Conservation (phyloP, 2,329 filamentous ascomycete species). For the Phoma sp. region DNA sequence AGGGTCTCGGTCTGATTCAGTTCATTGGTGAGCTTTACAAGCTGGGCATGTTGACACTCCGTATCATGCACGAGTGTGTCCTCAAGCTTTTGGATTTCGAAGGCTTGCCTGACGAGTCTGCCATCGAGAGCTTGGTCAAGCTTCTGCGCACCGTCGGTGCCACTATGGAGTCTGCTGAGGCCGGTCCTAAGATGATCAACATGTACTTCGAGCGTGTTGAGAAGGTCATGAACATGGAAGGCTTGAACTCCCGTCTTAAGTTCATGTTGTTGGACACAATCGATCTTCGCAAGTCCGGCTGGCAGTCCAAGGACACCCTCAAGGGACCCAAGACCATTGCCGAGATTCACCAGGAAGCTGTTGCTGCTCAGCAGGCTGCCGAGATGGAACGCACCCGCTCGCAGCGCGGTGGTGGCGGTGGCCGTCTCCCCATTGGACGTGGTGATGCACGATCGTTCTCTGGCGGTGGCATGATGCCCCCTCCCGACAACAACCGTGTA, state of each 20-base stretch:
- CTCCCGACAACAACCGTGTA: conserved; percentile 76
- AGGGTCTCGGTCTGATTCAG: conserved; percentile 95
- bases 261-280: conserved; percentile 98
- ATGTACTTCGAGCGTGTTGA: conserved; percentile 92
- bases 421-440: conserved; percentile 76
- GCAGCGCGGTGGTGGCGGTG: conserved; percentile 72
- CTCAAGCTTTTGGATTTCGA: conserved; percentile 96
- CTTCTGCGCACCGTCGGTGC: conserved; percentile 88
- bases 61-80: conserved; percentile 99
- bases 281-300: conserved; percentile 78
- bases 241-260: conserved; percentile 80
- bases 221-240: conserved; percentile 76
- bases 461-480: conserved; percentile 70
- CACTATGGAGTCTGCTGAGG: conserved; percentile 80
- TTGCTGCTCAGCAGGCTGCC: conserved; percentile 79
- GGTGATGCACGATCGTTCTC: conserved; percentile 88
- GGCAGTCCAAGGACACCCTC: conserved; percentile 85
- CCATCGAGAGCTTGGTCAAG: conserved; percentile 94
- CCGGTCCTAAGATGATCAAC: conserved; percentile 86
- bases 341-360: conserved; percentile 85
- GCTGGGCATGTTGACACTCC: conserved; percentile 95
- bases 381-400: conserved; percentile 67
- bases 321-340: conserved; percentile 98
- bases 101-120: conserved; percentile 89
- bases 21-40: conserved; percentile 99